Evolutionary conservation across 1,284 basidiomycete species (phyloP), one percentile per base, ranked within the genome.

Genomic region (Leccinum subrobustum): DNA sequence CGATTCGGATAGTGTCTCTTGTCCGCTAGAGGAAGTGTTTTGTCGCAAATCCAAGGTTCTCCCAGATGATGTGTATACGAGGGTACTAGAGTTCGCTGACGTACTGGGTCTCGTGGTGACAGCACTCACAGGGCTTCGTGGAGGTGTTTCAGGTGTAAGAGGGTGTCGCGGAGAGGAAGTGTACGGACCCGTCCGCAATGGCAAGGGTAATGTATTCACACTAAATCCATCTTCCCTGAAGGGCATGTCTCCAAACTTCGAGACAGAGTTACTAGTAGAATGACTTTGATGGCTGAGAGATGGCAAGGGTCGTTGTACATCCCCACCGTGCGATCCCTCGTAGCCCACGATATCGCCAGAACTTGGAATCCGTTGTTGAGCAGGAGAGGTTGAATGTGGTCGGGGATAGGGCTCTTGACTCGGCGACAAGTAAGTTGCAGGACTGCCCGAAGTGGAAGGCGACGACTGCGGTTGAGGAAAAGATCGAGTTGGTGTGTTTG

Each of bases 331-430:
- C 35, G 59, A 51, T 29, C 16, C 9, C 33, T 76, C 74, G 6
- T 67, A 61, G n/a, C 52, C 16, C 6, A 54, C 23, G 20, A 39
- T 9, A n/a, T 75, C 73, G n/a, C 44, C 63, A 6, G 68, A 58
- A 55, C 47, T 57, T 42, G 72, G 68, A 53, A 72, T 67, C 8
- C 74, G 72, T 12, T 69, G 71, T 50, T 76, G 73, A 29, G 76
- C 75, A 25, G 84, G 81, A 7, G 84, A 82, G 18, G 86, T 83
- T 44, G 87, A 87, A 57, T 78, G 81, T 2, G 87, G 84, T 33
- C 87, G 79, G 31, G 82, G 79, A 66, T 79, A 82, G 7, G 83
- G 82, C 2, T 89, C 87, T 61, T 78, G 76, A 27, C 57, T 64
- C 54, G 68, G 70, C 39, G 75, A 68, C 52, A 73, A 51, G 55